Evolutionary conservation across 2,329 filamentous ascomycete species (phyloP).

Genomic region (Didymella segeticola): DNA sequence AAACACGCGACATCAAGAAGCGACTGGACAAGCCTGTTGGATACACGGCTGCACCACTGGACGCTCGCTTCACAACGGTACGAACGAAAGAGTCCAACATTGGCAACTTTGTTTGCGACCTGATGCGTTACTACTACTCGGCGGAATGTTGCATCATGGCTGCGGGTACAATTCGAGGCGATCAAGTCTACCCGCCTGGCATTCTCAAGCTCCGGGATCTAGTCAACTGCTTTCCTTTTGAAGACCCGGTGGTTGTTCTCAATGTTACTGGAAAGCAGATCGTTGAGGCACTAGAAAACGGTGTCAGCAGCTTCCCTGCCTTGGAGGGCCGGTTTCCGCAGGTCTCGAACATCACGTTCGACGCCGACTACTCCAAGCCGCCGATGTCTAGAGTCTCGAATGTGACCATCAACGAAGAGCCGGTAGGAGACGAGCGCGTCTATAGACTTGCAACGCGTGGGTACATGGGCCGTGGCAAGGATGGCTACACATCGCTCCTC

Average conservation of each 20-base stretch:
- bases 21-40: slow-evolving; percentile 82
- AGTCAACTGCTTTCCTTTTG: slow-evolving; percentile 90
- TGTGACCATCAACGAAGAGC: slow-evolving; percentile 65
- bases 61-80: slow-evolving; percentile 86
- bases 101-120: slow-evolving; percentile 88
- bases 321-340: slow-evolving; percentile 85
- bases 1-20: slow-evolving; percentile 75
- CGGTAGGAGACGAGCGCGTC: slow-evolving; percentile 66
- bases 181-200: slow-evolving; percentile 86
- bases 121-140: slow-evolving; percentile 83
- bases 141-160: slow-evolving; percentile 69
- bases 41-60: slow-evolving; percentile 81
- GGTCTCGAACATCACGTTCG: slow-evolving; percentile 81
- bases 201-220: slow-evolving; percentile 79
- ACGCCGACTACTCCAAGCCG: slow-evolving; percentile 70
- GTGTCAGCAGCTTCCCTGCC: slow-evolving; percentile 79
- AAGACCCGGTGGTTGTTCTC: slow-evolving; percentile 85
- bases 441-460: slow-evolving; percentile 82
- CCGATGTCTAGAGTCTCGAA: slow-evolving; percentile 68
- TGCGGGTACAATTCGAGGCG: slow-evolving; percentile 46
- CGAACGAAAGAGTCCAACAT: slow-evolving; percentile 80
- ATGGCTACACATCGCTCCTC: slow-evolving; percentile 81
- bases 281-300: slow-evolving; percentile 82
- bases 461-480: slow-evolving; percentile 89
- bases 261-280: slow-evolving; percentile 74